A percentile compares a stretch with the other conserved stretches of the same genome.
Evolutionary conservation across 2,329 filamentous ascomycete genomes (phyloP).

Genomic region (Chalaropsis thielavioides): DNA sequence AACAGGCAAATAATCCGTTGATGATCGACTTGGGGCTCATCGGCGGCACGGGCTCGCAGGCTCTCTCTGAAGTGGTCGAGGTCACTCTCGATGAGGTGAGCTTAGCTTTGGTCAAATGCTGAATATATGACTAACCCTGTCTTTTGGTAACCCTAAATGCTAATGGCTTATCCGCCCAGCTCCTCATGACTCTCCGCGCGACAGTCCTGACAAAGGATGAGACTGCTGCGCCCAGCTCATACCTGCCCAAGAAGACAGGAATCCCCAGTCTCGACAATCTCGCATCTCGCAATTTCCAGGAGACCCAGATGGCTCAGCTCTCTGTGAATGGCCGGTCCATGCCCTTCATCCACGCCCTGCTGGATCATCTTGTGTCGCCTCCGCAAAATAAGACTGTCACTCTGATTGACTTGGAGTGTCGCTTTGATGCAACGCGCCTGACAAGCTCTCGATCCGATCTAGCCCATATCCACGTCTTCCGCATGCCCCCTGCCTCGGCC

Average conservation of each 20-base stretch:
- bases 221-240: conserved; percentile 12
- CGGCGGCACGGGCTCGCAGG: conserved; percentile 31
- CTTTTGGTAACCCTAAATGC: conserved; percentile 10
- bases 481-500: conserved; percentile 24
- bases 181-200: conserved; percentile 18
- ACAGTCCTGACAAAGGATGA: conserved; percentile 17
- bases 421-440: conserved; percentile 40
- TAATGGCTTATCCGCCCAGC: conserved; percentile 19
- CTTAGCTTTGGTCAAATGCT: conserved; percentile 16
- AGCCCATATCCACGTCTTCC: conserved; percentile 37
- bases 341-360: conserved; percentile 41
- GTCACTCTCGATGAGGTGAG: conserved; percentile 45
- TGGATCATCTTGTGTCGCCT: conserved; percentile 36
- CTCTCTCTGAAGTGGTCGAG: conserved; percentile 43
- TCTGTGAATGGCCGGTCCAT: conserved; percentile 38
- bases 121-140: conserved; percentile 18
- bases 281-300: conserved; percentile 32
- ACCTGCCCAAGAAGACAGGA: conserved; percentile 25
- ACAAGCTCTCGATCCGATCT: conserved; percentile 28
- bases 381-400: conserved; percentile 36
- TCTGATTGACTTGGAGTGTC: conserved; percentile 40
- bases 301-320: conserved; percentile 34
- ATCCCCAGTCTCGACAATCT: conserved; percentile 35
- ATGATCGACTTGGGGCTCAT: conserved; percentile 25
- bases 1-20: neutral